A percentile compares a stretch with the other conserved stretches of the same genome.
phyloP scores from a whole-genome alignment of 2,329 filamentous ascomycete species.

The Malbranchea zuffiana region DNA sequence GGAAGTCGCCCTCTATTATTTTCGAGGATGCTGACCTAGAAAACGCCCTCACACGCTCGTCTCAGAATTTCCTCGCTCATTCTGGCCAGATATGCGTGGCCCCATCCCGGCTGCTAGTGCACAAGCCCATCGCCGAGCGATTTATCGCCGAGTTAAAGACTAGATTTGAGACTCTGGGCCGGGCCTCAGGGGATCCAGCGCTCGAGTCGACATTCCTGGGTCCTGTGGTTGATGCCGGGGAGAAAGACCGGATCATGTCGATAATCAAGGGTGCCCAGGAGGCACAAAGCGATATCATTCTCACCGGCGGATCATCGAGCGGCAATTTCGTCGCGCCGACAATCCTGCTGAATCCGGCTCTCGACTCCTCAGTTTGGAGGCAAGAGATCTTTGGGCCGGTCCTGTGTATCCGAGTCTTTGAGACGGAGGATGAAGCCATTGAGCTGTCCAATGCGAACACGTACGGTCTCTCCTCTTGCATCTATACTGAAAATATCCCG shows the following conservation, averaged over 20 bases:
- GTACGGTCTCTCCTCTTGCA: conserved; percentile 30
- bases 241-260: conserved; percentile 7
- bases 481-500: conserved; percentile 31
- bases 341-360: conserved; percentile 26
- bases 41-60: conserved; percentile 16
- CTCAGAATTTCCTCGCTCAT: conserved; percentile 11
- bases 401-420: conserved; percentile 17
- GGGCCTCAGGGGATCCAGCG: conserved; percentile 7
- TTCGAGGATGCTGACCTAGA: conserved; percentile 28
- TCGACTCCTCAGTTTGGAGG: conserved; percentile 26
- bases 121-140: conserved; percentile 12
- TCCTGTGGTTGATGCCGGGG: conserved; percentile 7
- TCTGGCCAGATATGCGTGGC: conserved; percentile 18
- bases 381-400: conserved; percentile 35
- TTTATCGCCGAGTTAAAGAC: conserved; percentile 9
- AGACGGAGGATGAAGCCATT: conserved; percentile 27
- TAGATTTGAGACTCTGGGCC: conserved; percentile 8
- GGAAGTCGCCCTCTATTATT: conserved; percentile 26
- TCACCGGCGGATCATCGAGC: conserved; percentile 16
- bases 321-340: conserved; percentile 36
- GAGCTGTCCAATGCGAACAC: conserved; percentile 29
- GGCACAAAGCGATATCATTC: conserved; percentile 18
- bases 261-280: conserved; percentile 9
- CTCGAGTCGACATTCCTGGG: neutral
- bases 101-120: conserved; percentile 16